Evolutionary conservation across 2,329 filamentous ascomycete species (phyloP).

Genomic region (Xylaria sp.): DNA sequence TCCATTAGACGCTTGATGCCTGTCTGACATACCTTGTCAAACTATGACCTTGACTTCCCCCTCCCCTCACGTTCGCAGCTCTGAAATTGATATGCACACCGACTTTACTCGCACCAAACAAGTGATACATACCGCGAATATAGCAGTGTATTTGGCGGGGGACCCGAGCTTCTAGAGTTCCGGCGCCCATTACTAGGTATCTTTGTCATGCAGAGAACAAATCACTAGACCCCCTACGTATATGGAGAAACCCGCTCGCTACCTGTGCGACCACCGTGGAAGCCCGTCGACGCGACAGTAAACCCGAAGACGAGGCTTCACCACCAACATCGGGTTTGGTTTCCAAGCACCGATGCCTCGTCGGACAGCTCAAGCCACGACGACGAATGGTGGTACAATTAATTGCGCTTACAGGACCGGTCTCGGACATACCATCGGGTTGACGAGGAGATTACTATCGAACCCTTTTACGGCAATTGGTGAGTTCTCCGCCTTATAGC

Average conservation of each 20-base stretch:
- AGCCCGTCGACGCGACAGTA: not conserved
- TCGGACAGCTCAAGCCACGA: not conserved
- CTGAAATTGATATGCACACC: constrained; percentile 35
- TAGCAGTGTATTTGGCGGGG: not conserved
- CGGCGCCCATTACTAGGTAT: constrained; percentile 9
- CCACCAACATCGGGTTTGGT: not conserved
- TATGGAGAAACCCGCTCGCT: not conserved
- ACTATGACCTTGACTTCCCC: not conserved
- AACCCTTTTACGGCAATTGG: not conserved
- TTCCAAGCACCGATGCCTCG: not conserved
- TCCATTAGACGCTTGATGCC: constrained; percentile 31
- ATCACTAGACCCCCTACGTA: not conserved
- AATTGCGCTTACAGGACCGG: constrained; percentile 1
- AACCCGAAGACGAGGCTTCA: not conserved
- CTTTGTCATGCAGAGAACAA: not conserved
- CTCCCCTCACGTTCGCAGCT: constrained; percentile 21
- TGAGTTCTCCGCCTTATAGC: not conserved
- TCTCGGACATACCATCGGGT: constrained; percentile 2
- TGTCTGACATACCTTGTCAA: constrained; percentile 7
- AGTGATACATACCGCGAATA: constrained; percentile 12
- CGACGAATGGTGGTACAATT: not conserved
- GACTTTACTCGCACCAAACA: constrained; percentile 16
- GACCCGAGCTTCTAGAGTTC: constrained; percentile 8
- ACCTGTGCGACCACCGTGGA: constrained; percentile 1
- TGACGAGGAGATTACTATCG: not conserved